Conservation (phyloP, 176 grass and related monocot species). For the Eragrostis curvula region DNA sequence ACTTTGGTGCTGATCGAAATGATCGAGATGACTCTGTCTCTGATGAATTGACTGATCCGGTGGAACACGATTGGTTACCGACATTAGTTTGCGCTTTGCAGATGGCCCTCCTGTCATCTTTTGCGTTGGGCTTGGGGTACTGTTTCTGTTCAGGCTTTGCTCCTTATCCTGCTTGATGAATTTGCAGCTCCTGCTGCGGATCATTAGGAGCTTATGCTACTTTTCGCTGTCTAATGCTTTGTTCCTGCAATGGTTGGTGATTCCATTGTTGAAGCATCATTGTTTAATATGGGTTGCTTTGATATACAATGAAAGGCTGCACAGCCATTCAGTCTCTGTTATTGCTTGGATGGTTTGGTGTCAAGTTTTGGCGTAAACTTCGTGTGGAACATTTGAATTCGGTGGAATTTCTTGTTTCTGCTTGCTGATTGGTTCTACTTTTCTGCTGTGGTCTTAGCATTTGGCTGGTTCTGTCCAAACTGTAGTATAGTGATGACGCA, state of each 20-base stretch:
- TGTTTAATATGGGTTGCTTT: neutral
- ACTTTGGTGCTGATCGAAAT: neutral
- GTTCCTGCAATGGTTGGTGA: constrained; percentile 4
- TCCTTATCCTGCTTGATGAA: neutral
- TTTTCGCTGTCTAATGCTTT: neutral
- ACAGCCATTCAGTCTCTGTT: neutral
- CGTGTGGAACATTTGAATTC: neutral
- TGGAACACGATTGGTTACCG: neutral
- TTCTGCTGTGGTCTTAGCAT: neutral
- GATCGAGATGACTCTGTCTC: neutral
- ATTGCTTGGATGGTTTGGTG: neutral
- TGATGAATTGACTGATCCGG: neutral
- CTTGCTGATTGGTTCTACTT: constrained; percentile 20
- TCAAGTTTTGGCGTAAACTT: constrained; percentile 9
- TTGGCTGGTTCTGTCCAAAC: neutral
- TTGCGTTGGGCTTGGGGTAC: neutral
- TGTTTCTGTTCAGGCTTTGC: neutral
- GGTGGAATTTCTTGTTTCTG: neutral
- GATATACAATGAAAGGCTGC: neutral
- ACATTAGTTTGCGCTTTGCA: neutral
- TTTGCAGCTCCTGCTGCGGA: neutral
- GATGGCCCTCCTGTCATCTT: neutral
- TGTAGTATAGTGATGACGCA: neutral
- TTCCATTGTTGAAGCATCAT: neutral
- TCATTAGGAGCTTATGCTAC: neutral